Evolutionary conservation across 345 rosid species (phyloP), one percentile per base, ranked within the genome.

Genomic region (Ailanthus altissimus): DNA sequence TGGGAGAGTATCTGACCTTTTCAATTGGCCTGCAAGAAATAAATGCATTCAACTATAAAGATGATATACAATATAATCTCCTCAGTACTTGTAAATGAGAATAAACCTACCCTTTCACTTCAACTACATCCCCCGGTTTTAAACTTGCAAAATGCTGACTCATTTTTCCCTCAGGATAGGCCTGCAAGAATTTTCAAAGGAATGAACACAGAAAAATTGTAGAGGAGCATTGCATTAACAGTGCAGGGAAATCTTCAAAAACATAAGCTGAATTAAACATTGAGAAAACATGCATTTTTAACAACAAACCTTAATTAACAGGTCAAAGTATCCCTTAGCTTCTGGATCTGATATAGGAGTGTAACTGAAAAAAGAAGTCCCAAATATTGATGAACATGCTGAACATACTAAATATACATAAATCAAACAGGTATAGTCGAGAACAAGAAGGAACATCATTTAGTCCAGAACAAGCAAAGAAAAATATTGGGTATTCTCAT

Each of bases 121-220:
- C 97, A 78, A 94, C 87, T 23, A 83, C 86, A 83, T 94, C 98
- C 58, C 97, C 98, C 1, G 96, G 95, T 84, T 93, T 94, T 78
- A 94, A 83, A 88, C 91, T 89, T 70, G 95, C 98, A 82, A 94
- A 91, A 86, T 94, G 95, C 86, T 94, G 98, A 82, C 98, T 94
- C 98, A 94, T 93, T 89, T 94, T 91, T 70, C 98, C 98, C 54
- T 94, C 95, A 45, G 98, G 98, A 77, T 94, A 94, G 61, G 91
- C 88, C 98, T 94, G 89, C 80, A 87, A 78, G 53, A 15, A 43
- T 77, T 71, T 73, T 73, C 43, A 25, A 59, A 45, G 57, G 40
- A 53, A 1, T 18, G 32, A 6, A 36, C 6, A n/a, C 61, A 68
- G 16, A 20, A 32, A 40, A 67, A 60, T 75, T 42, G 76, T 9